phyloP scores from a whole-genome alignment of 345 rosid genomes.

The Microcos paniculata region DNA sequence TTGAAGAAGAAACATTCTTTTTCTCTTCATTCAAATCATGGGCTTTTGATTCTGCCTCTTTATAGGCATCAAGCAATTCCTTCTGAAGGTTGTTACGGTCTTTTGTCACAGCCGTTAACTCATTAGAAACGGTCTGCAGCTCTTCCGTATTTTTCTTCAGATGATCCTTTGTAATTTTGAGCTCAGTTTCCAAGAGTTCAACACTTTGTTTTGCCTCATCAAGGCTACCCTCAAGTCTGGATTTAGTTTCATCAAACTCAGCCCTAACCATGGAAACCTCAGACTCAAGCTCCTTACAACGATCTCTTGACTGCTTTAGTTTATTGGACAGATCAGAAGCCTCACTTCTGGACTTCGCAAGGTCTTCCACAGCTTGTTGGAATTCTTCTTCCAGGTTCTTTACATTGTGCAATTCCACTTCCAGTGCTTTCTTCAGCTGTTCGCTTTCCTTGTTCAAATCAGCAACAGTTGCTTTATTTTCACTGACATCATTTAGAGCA shows the following conservation, averaged over 20 bases:
- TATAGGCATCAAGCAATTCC: slow-evolving; percentile 29
- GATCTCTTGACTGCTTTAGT: slow-evolving; percentile 48
- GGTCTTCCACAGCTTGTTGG: slow-evolving; percentile 41
- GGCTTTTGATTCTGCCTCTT: slow-evolving; percentile 53
- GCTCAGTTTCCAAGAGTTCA: slow-evolving; percentile 52
- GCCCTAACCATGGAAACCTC: slow-evolving; percentile 50
- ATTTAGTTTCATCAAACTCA: slow-evolving; percentile 51
- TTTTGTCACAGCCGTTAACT: slow-evolving; percentile 46
- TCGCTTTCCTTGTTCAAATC: slow-evolving; percentile 58
- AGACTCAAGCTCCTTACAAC: slow-evolving; percentile 54
- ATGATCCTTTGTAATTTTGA: slow-evolving; percentile 45
- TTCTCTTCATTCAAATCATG: slow-evolving; percentile 63
- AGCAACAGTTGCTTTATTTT: slow-evolving; percentile 38
- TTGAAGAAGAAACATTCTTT: slow-evolving; percentile 42
- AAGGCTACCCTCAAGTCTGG: slow-evolving; percentile 39
- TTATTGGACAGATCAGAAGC: slow-evolving; percentile 53
- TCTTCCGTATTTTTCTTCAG: slow-evolving; percentile 53
- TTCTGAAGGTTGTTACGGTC: slow-evolving; percentile 21
- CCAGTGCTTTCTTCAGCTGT: slow-evolving; percentile 50
- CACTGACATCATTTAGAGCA: slow-evolving; percentile 36
- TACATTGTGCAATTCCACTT: slow-evolving; percentile 40
- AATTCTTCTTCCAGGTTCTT: slow-evolving; percentile 60
- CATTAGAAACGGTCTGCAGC: slow-evolving; percentile 38
- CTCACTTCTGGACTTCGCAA: slow-evolving; percentile 47
- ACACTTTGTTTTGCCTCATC: slow-evolving; percentile 44